phyloP scores from a whole-genome alignment of 169 alveolate species.

The Plasmodium yoelii region DNA sequence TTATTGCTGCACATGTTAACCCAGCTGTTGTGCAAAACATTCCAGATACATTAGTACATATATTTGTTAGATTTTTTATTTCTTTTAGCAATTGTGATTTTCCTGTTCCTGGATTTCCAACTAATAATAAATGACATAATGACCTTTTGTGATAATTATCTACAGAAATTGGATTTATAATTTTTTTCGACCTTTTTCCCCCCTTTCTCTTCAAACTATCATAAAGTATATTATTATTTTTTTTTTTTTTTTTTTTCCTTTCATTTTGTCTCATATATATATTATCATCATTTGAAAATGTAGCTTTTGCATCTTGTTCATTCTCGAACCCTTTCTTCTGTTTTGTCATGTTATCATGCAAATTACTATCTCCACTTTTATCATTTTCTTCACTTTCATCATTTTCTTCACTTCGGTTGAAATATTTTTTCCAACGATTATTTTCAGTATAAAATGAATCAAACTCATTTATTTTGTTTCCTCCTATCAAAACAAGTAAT shows the following conservation, averaged over 20 bases:
- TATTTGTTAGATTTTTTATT: constrained; percentile 83
- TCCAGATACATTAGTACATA: constrained; percentile 86
- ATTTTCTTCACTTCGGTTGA: background rate
- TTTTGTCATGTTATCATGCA: too few species aligned
- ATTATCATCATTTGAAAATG: background rate
- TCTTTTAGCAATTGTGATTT: constrained; percentile 91
- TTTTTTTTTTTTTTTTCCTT: background rate
- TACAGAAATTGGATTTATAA: constrained; percentile 8
- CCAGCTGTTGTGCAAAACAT: constrained; percentile 93
- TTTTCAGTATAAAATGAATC: constrained; percentile 64
- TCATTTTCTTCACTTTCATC: too few species aligned
- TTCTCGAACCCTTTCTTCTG: too few species aligned
- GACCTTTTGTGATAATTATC: constrained; percentile 76
- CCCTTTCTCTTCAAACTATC: background rate
- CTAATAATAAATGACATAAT: constrained; percentile 90
- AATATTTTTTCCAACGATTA: constrained; percentile 64
- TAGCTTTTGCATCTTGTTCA: background rate
- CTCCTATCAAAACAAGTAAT: constrained; percentile 62
- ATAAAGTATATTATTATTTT: background rate
- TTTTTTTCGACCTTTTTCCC: background rate
- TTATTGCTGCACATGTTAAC: constrained; percentile 91
- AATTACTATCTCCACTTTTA: too few species aligned
- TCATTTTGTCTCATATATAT: background rate
- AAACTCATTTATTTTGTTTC: constrained; percentile 41
- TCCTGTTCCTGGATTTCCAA: constrained; percentile 98